Percentiles rank a stretch among this genome's conserved stretches.
Evolutionary conservation across 768 basidiomycete species (phyloP).

Genomic region (Daedaleopsis nitida): DNA sequence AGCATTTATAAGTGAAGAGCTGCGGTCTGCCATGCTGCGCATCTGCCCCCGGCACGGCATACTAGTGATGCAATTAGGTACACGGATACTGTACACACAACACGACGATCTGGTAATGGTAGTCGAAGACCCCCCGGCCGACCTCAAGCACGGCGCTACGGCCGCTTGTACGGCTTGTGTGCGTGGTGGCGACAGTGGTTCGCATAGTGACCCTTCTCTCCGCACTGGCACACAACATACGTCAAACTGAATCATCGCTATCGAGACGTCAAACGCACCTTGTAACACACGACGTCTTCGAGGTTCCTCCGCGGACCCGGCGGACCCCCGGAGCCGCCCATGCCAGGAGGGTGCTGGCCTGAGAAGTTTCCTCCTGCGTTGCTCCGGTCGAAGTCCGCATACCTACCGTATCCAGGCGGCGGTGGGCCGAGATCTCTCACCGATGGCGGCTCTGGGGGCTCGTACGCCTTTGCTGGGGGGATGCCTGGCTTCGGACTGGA

Average conservation of each 20-base stretch:
- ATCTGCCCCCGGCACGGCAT: neutral
- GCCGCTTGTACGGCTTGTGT: constrained; percentile 35
- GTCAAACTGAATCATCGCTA: constrained; percentile 2
- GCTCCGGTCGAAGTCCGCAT: constrained; percentile 71
- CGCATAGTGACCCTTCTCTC: constrained; percentile 93
- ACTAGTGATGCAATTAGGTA: neutral
- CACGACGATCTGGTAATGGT: no score
- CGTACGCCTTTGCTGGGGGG: constrained; percentile 73
- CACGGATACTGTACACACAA: neutral
- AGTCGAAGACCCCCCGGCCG: neutral
- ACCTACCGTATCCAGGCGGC: constrained; percentile 90
- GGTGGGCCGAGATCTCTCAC: constrained; percentile 84
- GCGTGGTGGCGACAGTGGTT: constrained; percentile 93
- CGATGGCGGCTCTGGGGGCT: constrained; percentile 73
- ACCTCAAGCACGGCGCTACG: neutral
- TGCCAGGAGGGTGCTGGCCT: constrained; percentile 27
- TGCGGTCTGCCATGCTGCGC: neutral
- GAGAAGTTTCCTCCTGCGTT: constrained; percentile 27
- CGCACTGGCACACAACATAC: constrained; percentile 56
- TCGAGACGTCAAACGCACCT: constrained; percentile 45
- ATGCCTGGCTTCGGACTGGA: constrained; percentile 75
- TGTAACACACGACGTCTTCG: constrained; percentile 86
- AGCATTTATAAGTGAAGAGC: no score
- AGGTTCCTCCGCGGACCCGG: constrained; percentile 64
- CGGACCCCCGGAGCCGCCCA: constrained; percentile 36